Evolutionary conservation across 2,329 filamentous ascomycete genomes (phyloP), one percentile per base, ranked within the genome.

Genomic region (Colletotrichum noveboracense): DNA sequence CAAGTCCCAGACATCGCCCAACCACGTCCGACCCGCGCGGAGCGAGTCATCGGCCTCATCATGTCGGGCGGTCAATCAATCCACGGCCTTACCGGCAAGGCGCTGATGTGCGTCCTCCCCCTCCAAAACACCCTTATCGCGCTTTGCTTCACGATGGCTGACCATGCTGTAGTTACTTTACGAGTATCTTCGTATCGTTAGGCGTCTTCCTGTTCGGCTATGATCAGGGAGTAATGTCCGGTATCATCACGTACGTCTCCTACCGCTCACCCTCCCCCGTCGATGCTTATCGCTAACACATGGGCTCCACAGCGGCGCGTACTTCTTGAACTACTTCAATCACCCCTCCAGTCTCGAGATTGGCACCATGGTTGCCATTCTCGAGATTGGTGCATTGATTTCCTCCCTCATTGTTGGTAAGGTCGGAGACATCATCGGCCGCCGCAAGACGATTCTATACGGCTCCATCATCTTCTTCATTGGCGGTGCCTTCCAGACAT

Each of bases 311-410:
- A 98, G 96, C 74, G 96, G 96, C 78, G 90, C 92, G 12, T 94
- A 94, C 84, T 99, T 99, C 84, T 95, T 93, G 84, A 92, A 96
- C 83, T 98, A 98, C 84, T 98, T 99, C 86, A 89, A 96, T 81
- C 93, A 98, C 80, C 97, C 97, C 24, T 94, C 95, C 28, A 91
- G 92, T 80, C 95, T 96, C 62, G 92, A 98, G 83, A 93, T 99
- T 75, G 97, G 96, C 75, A 98, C 96, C 32, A 98, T 98, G 94
- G 97, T 99, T 74, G 96, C 97, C 79, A 98, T 99, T 80, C 91
- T 99, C 75, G 96, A 98, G 86, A 89, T 98, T 69, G 97, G 97
- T 75, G 97, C 97, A 48, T 94, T 99, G 77, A 94, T 98, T 80
- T 94, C 96, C 24, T 98, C 96, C 2, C 86, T 99, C 13, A 85